These are phyloP conservation scores for Fomitopsis serialis DNA, from an alignment of 768 basidiomycete species.

Conservation along the genomic window DNA sequence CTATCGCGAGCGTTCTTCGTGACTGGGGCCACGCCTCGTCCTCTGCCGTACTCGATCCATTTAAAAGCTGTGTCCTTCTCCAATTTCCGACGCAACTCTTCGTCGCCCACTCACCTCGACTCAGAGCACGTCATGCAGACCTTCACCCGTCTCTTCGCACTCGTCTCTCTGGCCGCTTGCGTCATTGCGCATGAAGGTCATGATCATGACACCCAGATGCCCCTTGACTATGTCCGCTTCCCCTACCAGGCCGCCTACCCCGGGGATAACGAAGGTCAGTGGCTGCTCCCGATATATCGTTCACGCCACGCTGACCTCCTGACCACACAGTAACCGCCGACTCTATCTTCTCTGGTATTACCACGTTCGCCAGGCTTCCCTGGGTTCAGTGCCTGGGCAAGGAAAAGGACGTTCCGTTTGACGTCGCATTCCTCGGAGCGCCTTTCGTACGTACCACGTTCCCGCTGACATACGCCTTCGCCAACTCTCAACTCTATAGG, in stretches of 20 bases:
- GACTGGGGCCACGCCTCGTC: neutral
- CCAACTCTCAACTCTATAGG: constrained; percentile 29
- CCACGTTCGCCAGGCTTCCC: constrained; percentile 84
- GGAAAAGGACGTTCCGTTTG: constrained; percentile 52
- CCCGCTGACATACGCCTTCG: neutral
- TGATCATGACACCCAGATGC: constrained; percentile 49
- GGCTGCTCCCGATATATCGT: neutral
- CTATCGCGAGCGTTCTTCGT: constrained; percentile 7
- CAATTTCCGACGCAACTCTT: neutral
- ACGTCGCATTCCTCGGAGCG: constrained; percentile 80
- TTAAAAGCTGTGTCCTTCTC: neutral
- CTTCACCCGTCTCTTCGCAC: neutral
- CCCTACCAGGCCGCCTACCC: constrained; percentile 59
- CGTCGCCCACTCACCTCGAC: neutral
- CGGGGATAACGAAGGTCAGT: constrained; percentile 50
- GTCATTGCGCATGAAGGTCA: constrained; percentile 30
- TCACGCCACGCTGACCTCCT: neutral
- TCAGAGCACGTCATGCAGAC: constrained; percentile 1
- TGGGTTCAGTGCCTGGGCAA: constrained; percentile 75
- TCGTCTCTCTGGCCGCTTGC: constrained; percentile 16
- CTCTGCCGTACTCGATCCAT: neutral
- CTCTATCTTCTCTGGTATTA: constrained; percentile 76
- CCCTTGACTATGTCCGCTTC: constrained; percentile 61
- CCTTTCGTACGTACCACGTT: constrained; percentile 50
- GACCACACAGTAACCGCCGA: constrained; percentile 60